Evolutionary conservation across 108 stramenopile species (phyloP).

Genomic region (Nannochloropsis granulata): DNA sequence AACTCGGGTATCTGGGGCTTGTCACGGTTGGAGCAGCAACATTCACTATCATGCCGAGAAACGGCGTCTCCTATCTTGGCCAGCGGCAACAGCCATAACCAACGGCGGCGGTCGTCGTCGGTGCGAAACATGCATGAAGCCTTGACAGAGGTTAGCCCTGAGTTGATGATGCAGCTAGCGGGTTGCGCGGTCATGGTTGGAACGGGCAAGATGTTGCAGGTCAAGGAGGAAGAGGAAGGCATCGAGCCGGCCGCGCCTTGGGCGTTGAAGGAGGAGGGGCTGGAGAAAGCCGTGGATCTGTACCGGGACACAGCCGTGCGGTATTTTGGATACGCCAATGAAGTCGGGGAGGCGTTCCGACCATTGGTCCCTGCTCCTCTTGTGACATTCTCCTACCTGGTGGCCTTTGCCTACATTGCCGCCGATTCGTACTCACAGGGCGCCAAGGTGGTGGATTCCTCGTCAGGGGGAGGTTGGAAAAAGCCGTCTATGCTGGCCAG

Average conservation of each 20-base stretch:
- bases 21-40: too few relatives aligned
- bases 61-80: too few relatives aligned
- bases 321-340: conserved; percentile 28
- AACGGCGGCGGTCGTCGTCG: neutral
- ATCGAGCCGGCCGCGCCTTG: neutral
- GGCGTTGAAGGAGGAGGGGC: neutral
- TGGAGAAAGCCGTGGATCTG: neutral
- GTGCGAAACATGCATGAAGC: neutral
- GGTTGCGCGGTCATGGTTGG: neutral
- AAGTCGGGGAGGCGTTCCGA: conserved; percentile 29
- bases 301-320: conserved; percentile 17
- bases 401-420: conserved; percentile 5
- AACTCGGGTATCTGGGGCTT: too few relatives aligned
- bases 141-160: neutral
- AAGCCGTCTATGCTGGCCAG: neutral
- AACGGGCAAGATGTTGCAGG: neutral
- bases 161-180: neutral
- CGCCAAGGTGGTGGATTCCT: neutral
- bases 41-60: too few relatives aligned
- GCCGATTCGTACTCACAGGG: neutral
- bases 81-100: neutral
- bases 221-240: neutral
- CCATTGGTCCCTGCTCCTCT: conserved; percentile 1
- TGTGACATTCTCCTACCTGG: conserved; percentile 13
- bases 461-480: neutral